A percentile compares a stretch with the other conserved stretches of the same genome.
Conservation (phyloP, 352 stramenopile species). For the Pythium dissimile region DNA sequence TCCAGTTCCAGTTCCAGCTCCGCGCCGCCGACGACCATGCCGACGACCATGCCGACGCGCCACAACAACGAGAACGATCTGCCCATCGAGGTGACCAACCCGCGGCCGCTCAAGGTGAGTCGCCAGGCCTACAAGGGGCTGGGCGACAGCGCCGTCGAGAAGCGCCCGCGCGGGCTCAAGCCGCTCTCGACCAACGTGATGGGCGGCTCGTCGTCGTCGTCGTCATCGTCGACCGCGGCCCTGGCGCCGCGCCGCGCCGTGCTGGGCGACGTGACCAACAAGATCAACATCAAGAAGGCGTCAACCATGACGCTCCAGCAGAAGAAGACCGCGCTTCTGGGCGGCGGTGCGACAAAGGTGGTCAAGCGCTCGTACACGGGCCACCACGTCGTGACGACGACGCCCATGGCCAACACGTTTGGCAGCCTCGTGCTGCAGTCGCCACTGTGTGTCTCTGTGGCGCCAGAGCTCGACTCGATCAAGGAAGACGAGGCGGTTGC, state of each 20-base stretch:
- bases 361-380: slow-evolving; percentile 24
- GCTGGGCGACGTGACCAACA: slow-evolving; percentile 72
- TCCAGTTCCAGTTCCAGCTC: not conserved
- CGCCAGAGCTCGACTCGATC: slow-evolving; percentile 17
- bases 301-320: slow-evolving; percentile 46
- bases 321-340: slow-evolving; percentile 32
- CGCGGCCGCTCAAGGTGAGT: slow-evolving; percentile 50
- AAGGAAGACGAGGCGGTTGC: slow-evolving; percentile 25
- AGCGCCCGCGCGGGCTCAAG: slow-evolving; percentile 55
- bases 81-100: slow-evolving; percentile 32
- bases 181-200: slow-evolving; percentile 16
- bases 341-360: slow-evolving; percentile 42
- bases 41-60: slow-evolving; percentile 28
- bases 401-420: slow-evolving; percentile 32
- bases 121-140: slow-evolving; percentile 38
- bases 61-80: slow-evolving; percentile 78
- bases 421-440: slow-evolving; percentile 33
- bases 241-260: slow-evolving; percentile 33
- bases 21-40: not conserved
- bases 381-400: slow-evolving; percentile 22
- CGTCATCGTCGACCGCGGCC: not conserved
- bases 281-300: slow-evolving; percentile 69
- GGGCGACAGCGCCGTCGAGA: slow-evolving; percentile 44
- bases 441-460: slow-evolving; percentile 13
- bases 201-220: no score